Base-by-base conservation (phyloP, 106 monocot species). In the Xerophyta viscosa region DNA sequence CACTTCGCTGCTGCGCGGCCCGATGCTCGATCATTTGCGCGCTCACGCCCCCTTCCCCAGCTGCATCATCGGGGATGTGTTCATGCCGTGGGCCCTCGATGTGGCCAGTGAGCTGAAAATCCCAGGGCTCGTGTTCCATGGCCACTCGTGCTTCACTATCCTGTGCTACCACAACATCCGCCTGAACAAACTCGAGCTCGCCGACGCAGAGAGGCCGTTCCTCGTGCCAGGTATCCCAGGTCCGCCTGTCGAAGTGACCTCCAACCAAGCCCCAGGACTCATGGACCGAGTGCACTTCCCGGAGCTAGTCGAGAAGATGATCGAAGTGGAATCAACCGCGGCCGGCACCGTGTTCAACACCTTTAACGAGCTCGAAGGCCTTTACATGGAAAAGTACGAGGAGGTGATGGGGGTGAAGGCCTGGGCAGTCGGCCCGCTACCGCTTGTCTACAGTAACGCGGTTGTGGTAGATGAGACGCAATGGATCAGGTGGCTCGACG, bases 401-500 rank as follows among this genome's bases (percentile, higher is more conserved):
- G 41, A 42, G 14, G 37, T 15, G 19, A 63, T 19, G 12, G 63
- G 58, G 27, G 62, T 50, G 52, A 67, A 48, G 44, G 67, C 14
- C 4, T 75, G 30, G 51, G 37, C 79, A 1, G 18, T 80, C 5
- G 84, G 84, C 3, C 75, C 84, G 4, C 24, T 80, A 15, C 70
- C 55, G 11, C 27, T 75, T 6, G 23, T 27, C 36, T 50, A 66
- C 54, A 51, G 74, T 28, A 48, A 50, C 27, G 71, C 74, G 58
- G 20, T 19, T 22, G 27, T 57, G 11, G 44, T 50, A 2, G 64
- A 72, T 20, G 41, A 27, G 36, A 27, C 48, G 8, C 12, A 21
- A 27, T 36, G 63, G 3, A 18, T 54, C 24, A 29, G 27, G 0
- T 83, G 83, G 83, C 68, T 83, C 37, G 66, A 83, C 18, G 4